Percentiles rank a stretch among this genome's conserved stretches.
Evolutionary conservation across 2,329 filamentous ascomycete genomes (phyloP).

Genomic region (Thelonectria rubi): DNA sequence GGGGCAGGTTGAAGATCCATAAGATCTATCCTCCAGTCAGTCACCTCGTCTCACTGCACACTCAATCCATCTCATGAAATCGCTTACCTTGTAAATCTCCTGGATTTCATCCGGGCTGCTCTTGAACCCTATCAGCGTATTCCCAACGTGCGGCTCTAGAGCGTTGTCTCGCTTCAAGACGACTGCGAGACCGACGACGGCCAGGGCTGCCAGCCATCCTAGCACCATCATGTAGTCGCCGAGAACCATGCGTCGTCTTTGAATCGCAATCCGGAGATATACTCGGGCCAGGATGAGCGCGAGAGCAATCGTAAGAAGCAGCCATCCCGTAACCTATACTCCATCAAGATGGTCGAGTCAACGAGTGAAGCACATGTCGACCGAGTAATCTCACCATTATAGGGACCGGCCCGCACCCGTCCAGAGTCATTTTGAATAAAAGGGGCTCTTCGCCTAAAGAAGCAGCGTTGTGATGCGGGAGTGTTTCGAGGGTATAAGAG

Average conservation of each 20-base stretch:
- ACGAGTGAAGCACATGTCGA: too few relatives aligned
- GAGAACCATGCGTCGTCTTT: not conserved
- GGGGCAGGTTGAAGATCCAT: slow-evolving; percentile 4
- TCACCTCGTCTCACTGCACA: not conserved
- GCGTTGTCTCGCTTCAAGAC: not conserved
- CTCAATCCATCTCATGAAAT: too few relatives aligned
- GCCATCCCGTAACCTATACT: not conserved
- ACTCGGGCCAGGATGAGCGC: slow-evolving; percentile 10
- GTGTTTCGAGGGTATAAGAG: not conserved
- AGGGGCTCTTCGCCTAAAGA: not conserved
- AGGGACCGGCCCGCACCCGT: slow-evolving; percentile 1
- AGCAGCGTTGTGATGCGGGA: not conserved
- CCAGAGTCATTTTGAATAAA: not conserved
- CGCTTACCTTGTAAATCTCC: slow-evolving; percentile 6
- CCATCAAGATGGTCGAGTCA: not conserved
- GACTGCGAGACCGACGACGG: not conserved
- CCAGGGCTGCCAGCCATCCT: not conserved
- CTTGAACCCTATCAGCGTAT: not conserved
- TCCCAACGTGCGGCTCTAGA: not conserved
- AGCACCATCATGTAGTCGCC: slow-evolving; percentile 5
- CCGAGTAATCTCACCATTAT: not conserved
- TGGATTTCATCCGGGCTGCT: not conserved
- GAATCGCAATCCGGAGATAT: slow-evolving; percentile 10
- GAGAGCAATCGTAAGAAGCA: not conserved
- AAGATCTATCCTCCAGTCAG: slow-evolving; percentile 1